phyloP scores from a whole-genome alignment of 176 grass and related monocot species.

The Triticum turgidum region DNA sequence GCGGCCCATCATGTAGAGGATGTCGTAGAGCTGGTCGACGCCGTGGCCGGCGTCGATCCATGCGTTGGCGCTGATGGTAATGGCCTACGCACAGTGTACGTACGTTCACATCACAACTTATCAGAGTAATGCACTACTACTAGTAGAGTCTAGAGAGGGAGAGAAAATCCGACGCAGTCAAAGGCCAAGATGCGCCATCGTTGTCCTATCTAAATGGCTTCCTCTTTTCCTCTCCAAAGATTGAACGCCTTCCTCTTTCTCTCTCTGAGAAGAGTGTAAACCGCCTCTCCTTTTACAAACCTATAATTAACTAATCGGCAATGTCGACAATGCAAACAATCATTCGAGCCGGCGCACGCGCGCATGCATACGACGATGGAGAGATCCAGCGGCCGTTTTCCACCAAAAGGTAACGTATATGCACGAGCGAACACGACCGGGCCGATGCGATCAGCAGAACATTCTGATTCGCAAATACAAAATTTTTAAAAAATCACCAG shows the following conservation, averaged over 20 bases:
- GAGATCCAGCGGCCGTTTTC: neutral
- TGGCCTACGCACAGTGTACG: conserved; percentile 36
- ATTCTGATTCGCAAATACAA: no score
- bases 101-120: conserved; percentile 12
- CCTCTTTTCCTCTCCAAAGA: conserved; percentile 1
- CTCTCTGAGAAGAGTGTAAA: neutral
- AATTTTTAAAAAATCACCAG: no score
- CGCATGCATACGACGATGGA: neutral
- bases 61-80: conserved; percentile 74
- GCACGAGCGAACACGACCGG: conserved; percentile 6
- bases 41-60: conserved; percentile 88
- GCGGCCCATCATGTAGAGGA: conserved; percentile 84
- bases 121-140: neutral
- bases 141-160: neutral
- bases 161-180: conserved; percentile 17
- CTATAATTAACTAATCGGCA: neutral
- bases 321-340: conserved; percentile 18
- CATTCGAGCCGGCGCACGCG: neutral
- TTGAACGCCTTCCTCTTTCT: neutral
- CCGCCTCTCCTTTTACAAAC: neutral
- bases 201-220: conserved; percentile 21
- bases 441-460: neutral
- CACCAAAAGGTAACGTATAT: neutral
- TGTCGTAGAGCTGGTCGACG: conserved; percentile 78
- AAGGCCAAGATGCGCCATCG: conserved; percentile 26